Base-by-base conservation (phyloP, 129 eudicot species). In the Helichrysum umbraculigerum region DNA sequence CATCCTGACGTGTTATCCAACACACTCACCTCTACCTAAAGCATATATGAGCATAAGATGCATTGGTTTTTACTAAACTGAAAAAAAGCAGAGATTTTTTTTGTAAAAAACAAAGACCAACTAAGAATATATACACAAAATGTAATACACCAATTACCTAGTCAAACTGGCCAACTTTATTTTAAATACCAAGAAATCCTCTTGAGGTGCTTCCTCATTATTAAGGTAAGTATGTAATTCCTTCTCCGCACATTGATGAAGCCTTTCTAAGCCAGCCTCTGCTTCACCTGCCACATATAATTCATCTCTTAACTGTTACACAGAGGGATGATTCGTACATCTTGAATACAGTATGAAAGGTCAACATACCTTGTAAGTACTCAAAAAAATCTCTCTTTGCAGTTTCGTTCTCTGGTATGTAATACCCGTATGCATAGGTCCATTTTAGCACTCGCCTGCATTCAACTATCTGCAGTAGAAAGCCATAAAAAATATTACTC, bases 381-480 rank as follows among this genome's bases (percentile, higher is more conserved):
- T 93, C 97, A 75, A 93, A 93, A 66, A 93, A 83, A 35, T 81
- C 78, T 81, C 83, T 81, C 82, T 90, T 88, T 7, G 85, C 86
- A 42, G 52, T 63, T 63, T 91, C 91, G n/a, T 73, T 73, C 58
- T 83, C 88, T 15, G 88, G 87, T 54, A 93, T 62, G 78, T 91
- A 93, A 72, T 79, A 93, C 11, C 96, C 98, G 44, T 93, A 90
- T 17, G 93, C 97, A 76, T 88, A 93, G 4, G 92, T 87, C 98
- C 98, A 93, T 70, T 87, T 93, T 30, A 93, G 69, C 44, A 93
- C 96, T 9, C 97, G 82, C 79, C 98, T 83, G 78, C 98, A 93
- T 76, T 93, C 98, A 63, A 91, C 88, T 52, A 93, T 89, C 90
- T 91, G 90, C 67, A 76, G 72, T 25, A 57, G 34, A 34, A 37